Conservation (phyloP, 495 filamentous ascomycete species). For the Jackrogersella minutella region DNA sequence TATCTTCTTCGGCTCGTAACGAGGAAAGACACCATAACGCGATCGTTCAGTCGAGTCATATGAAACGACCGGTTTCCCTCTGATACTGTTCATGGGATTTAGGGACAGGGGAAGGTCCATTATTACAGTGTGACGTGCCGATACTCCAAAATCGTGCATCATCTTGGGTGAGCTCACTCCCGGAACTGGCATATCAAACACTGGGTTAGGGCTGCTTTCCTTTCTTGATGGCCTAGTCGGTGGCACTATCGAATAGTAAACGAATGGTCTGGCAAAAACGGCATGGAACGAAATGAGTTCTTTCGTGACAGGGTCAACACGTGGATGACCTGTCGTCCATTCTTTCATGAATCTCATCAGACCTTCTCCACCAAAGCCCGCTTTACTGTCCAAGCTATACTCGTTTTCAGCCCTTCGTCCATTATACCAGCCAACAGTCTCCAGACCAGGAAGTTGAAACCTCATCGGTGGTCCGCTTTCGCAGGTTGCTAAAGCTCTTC, state of each 20-base stretch:
- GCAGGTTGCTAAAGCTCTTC: conserved; percentile 69
- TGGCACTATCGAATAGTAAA: conserved; percentile 69
- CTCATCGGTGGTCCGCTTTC: conserved; percentile 73
- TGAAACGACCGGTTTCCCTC: conserved; percentile 60
- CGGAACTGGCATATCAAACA: conserved; percentile 50
- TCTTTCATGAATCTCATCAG: conserved; percentile 65
- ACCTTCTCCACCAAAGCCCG: conserved; percentile 60
- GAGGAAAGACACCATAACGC: conserved; percentile 70
- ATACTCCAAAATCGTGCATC: conserved; percentile 78
- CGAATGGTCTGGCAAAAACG: conserved; percentile 66
- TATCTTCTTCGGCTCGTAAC: conserved; percentile 60
- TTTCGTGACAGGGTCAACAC: conserved; percentile 64
- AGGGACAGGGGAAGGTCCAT: conserved; percentile 71
- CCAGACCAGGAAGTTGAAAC: conserved; percentile 64
- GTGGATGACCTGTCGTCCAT: conserved; percentile 74
- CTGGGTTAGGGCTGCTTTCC: conserved; percentile 18
- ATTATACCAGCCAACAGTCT: conserved; percentile 74
- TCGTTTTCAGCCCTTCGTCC: conserved; percentile 61
- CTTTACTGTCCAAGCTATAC: neutral
- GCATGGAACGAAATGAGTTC: conserved; percentile 72
- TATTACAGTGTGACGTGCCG: conserved; percentile 65
- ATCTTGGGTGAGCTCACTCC: conserved; percentile 68
- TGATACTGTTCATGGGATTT: conserved; percentile 64
- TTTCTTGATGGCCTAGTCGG: conserved; percentile 9
- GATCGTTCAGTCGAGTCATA: conserved; percentile 62